Conservation (phyloP, 2,329 filamentous ascomycete species). For the Pseudocercospora eumusae region DNA sequence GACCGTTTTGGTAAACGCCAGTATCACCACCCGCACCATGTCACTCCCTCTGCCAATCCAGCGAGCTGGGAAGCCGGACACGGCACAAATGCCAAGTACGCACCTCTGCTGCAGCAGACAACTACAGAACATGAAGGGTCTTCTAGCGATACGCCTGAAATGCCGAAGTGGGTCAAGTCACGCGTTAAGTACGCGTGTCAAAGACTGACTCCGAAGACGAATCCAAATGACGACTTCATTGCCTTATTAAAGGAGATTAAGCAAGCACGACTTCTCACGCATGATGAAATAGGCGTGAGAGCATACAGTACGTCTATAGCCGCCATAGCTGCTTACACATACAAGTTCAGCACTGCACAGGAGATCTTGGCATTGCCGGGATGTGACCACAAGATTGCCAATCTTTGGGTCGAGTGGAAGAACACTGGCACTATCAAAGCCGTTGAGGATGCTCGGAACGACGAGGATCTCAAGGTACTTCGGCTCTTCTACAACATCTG, state of each 20-base stretch:
- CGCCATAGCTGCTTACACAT: constrained; percentile 76
- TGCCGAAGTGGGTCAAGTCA: constrained; percentile 69
- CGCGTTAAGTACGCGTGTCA: constrained; percentile 75
- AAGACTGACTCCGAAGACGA: constrained; percentile 67
- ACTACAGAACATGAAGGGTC: constrained; percentile 68
- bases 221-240: constrained; percentile 76
- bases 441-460: constrained; percentile 62
- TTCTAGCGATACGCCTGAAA: constrained; percentile 57
- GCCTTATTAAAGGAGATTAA: constrained; percentile 72
- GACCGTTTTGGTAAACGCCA: constrained; percentile 35
- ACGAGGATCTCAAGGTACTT: constrained; percentile 66
- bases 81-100: constrained; percentile 37
- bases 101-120: constrained; percentile 64
- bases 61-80: constrained; percentile 37
- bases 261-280: constrained; percentile 66
- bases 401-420: constrained; percentile 75
- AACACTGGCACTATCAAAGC: constrained; percentile 60
- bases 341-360: constrained; percentile 49
- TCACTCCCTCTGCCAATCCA: constrained; percentile 24
- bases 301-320: constrained; percentile 90
- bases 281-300: constrained; percentile 76
- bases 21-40: constrained; percentile 21
- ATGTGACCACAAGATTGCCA: constrained; percentile 76
- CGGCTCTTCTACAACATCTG: constrained; percentile 79
- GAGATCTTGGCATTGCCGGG: constrained; percentile 65